Base-by-base conservation (phyloP, 768 basidiomycete genomes). In the Hydnum rufescens region DNA sequence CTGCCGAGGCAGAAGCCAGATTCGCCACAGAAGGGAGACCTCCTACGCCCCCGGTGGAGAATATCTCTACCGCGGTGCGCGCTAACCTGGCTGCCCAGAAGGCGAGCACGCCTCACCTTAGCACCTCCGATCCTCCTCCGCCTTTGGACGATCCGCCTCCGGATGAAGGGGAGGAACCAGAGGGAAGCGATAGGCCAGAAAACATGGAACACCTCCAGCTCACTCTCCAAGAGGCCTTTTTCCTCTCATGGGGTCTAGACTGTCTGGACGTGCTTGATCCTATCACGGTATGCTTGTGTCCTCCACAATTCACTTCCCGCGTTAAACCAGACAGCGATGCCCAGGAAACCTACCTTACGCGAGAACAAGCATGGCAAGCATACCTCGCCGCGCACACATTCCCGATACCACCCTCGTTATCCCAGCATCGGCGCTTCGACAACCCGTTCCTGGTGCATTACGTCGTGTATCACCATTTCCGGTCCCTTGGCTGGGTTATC, bases 401-500 rank as follows among this genome's bases (percentile, higher is more conserved):
- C 26, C 44, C 23, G 13, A 28, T 28, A 47, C 23, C 44, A 16
- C 13, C 13, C 13, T 16, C 13, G 13, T 13, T 47, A 16, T 28
- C 44, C 16, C 13, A n/a, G 18, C 28, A 13, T 49, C 49, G 29
- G 19, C 59, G 58, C 54, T 78, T 84, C 49, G 93, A 97, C 66
- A 93, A 92, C 62, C 90, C 90, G 0, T 92, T 96, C 67, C 67
- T 99, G 25, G 70, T 97, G 36, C 74, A 85, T 60, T 99, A 96
- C 59, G 77, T 80, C 48, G 77, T 77, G 2, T 95, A 92, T 60
- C 93, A 97, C 63, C 90, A 97, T 64, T 97, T 84, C 62, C 77
- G 93, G 16, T 89, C 90, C 3, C 72, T 97, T 4, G 95, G 95
- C 25, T 99, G 93, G 95, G 86, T 96, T 19, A 80, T 95, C 57